phyloP scores from a whole-genome alignment of 2,329 filamentous ascomycete genomes.

The Botrytis paeoniae region DNA sequence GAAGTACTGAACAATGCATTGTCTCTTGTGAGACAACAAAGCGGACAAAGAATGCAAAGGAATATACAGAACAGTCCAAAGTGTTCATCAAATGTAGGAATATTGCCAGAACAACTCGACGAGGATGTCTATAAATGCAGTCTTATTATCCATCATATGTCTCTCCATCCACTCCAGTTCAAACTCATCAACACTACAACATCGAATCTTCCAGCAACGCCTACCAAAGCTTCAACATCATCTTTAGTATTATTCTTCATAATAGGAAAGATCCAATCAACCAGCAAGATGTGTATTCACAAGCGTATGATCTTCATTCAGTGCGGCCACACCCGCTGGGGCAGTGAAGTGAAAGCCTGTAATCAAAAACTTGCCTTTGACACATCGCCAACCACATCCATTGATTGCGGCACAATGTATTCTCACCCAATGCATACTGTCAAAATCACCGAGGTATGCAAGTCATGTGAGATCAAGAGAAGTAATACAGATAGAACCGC shows the following conservation, averaged over 20 bases:
- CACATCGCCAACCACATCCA: background rate
- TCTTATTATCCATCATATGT: background rate
- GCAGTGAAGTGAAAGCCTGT: background rate
- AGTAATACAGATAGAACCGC: background rate
- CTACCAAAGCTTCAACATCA: background rate
- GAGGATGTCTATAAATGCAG: background rate
- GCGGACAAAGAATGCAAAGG: background rate
- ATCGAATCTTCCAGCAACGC: background rate
- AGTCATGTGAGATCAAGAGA: slow-evolving; percentile 1
- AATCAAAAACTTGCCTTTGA: background rate
- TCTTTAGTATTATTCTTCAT: background rate
- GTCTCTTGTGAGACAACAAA: background rate
- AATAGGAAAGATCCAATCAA: background rate
- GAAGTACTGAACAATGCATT: background rate
- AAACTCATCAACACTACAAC: background rate
- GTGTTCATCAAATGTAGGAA: background rate
- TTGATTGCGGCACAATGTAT: slow-evolving; percentile 9
- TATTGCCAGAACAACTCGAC: background rate
- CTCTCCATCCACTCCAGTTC: background rate
- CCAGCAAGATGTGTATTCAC: slow-evolving; percentile 10
- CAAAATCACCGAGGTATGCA: background rate
- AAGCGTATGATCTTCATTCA: background rate
- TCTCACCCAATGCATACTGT: slow-evolving; percentile 7
- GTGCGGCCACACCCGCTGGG: slow-evolving; percentile 4
- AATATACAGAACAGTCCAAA: background rate